Conservation (phyloP, 164 flowering plant species). For the Dillenia suffruticosa region DNA sequence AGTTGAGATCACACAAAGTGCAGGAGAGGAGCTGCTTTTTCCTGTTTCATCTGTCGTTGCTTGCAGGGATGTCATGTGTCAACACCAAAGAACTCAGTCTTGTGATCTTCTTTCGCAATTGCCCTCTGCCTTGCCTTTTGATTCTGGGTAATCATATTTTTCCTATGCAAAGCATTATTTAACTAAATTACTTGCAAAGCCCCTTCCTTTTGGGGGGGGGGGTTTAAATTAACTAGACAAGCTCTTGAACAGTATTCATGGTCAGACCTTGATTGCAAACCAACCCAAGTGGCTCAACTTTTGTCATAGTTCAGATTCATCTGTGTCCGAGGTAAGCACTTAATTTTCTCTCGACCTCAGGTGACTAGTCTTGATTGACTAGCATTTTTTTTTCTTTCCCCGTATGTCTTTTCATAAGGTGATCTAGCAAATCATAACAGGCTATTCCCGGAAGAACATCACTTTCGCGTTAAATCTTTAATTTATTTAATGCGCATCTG, state of each 20-base stretch:
- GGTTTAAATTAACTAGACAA: no score
- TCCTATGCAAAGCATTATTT: no score
- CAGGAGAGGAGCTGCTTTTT: slow-evolving; percentile 44
- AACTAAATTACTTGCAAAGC: no score
- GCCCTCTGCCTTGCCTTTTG: slow-evolving; percentile 58
- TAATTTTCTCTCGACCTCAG: neutral
- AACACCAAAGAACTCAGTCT: slow-evolving; percentile 52
- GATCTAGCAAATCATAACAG: no score
- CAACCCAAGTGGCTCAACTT: slow-evolving; percentile 63
- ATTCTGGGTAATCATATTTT: slow-evolving; percentile 47
- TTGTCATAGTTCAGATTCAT: slow-evolving; percentile 30
- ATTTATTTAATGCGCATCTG: no score
- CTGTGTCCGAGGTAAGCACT: slow-evolving; percentile 27
- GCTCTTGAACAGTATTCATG: slow-evolving; percentile 41
- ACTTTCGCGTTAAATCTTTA: no score
- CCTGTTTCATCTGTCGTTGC: slow-evolving; percentile 32
- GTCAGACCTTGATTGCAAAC: slow-evolving; percentile 53
- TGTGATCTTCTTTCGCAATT: slow-evolving; percentile 64
- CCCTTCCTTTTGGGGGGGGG: no score
- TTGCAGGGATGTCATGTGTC: slow-evolving; percentile 67
- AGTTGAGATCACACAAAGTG: slow-evolving; percentile 23
- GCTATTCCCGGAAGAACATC: no score
- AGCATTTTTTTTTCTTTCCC: neutral
- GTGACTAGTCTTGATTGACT: no score
- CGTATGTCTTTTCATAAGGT: neutral